Percentiles rank a stretch among this genome's conserved stretches.
Conservation (phyloP, 2,329 filamentous ascomycete genomes). For the Geosmithia morbida region DNA sequence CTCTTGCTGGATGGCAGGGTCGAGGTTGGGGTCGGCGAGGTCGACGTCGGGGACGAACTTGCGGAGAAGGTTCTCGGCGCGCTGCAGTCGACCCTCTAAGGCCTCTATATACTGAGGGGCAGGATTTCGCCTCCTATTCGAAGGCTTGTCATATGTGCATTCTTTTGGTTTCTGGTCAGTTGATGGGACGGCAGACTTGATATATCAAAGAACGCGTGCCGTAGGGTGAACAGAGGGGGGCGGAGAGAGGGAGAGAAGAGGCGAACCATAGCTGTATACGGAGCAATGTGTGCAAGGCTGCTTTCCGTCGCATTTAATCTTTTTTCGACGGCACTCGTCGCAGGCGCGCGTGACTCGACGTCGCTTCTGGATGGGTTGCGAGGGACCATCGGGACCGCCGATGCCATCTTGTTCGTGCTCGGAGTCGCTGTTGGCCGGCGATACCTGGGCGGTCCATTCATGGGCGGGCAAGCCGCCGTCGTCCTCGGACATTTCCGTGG, state of each 20-base stretch:
- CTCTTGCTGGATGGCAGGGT: slow-evolving; percentile 61
- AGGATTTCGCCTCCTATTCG: slow-evolving; percentile 78
- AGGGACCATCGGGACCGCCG: slow-evolving; percentile 15
- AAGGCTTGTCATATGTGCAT: slow-evolving; percentile 91
- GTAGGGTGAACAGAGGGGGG: background rate
- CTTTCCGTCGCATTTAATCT: slow-evolving; percentile 79
- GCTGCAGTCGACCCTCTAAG: slow-evolving; percentile 67
- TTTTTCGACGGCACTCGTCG: slow-evolving; percentile 72
- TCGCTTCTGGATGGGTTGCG: slow-evolving; percentile 56
- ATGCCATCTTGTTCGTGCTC: slow-evolving; percentile 23
- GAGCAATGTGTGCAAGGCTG: slow-evolving; percentile 91
- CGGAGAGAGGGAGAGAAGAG: background rate
- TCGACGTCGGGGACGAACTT: slow-evolving; percentile 74
- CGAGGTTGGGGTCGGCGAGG: slow-evolving; percentile 70
- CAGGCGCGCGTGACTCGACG: slow-evolving; percentile 68
- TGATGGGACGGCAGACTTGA: no score
- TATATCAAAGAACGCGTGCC: background rate
- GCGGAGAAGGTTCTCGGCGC: slow-evolving; percentile 66
- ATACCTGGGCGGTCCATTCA: slow-evolving; percentile 16
- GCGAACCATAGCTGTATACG: slow-evolving; percentile 91
- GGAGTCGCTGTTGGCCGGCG: slow-evolving; percentile 27
- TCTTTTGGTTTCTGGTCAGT: slow-evolving; percentile 36
- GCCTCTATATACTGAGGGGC: slow-evolving; percentile 89
- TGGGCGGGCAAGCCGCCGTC: slow-evolving; percentile 20
- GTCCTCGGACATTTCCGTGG: slow-evolving; percentile 27